phyloP scores from a whole-genome alignment of 345 rosid species.

The Diplotaxis tenuifolia region DNA sequence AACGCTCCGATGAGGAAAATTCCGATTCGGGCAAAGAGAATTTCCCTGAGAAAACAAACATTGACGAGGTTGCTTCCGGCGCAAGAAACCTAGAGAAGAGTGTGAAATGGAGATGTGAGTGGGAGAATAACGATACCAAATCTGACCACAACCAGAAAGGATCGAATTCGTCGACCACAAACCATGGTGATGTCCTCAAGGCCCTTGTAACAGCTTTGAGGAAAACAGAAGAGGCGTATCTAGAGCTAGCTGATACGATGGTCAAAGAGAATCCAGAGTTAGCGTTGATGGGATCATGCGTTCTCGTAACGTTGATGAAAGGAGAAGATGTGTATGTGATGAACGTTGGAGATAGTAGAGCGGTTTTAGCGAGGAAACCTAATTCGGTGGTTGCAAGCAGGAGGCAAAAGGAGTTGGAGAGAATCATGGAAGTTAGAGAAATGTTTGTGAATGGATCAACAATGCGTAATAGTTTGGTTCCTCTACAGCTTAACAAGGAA shows the following conservation, averaged over 20 bases:
- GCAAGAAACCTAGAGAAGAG: slow-evolving; percentile 45
- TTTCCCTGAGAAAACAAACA: background rate
- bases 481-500: slow-evolving; percentile 81
- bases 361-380: slow-evolving; percentile 63
- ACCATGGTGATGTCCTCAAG: slow-evolving; percentile 60
- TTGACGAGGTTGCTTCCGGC: slow-evolving; percentile 8
- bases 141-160: slow-evolving; percentile 21
- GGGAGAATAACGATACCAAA: slow-evolving; percentile 19
- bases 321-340: slow-evolving; percentile 48
- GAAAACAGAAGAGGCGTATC: slow-evolving; percentile 75
- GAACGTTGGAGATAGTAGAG: slow-evolving; percentile 95
- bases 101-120: slow-evolving; percentile 38
- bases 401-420: slow-evolving; percentile 45
- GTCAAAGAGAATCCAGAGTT: slow-evolving; percentile 74
- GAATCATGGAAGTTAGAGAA: slow-evolving; percentile 39
- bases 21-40: slow-evolving; percentile 16
- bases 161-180: slow-evolving; percentile 24
- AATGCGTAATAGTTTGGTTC: slow-evolving; percentile 39
- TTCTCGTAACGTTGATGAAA: slow-evolving; percentile 67
- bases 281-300: slow-evolving; percentile 95
- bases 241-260: slow-evolving; percentile 63
- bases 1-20: background rate
- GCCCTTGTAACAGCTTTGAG: slow-evolving; percentile 66
- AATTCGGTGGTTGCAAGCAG: slow-evolving; percentile 23
- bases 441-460: slow-evolving; percentile 23